Base-by-base conservation (phyloP, 352 stramenopile genomes). In the Thraustochytrium sp. region DNA sequence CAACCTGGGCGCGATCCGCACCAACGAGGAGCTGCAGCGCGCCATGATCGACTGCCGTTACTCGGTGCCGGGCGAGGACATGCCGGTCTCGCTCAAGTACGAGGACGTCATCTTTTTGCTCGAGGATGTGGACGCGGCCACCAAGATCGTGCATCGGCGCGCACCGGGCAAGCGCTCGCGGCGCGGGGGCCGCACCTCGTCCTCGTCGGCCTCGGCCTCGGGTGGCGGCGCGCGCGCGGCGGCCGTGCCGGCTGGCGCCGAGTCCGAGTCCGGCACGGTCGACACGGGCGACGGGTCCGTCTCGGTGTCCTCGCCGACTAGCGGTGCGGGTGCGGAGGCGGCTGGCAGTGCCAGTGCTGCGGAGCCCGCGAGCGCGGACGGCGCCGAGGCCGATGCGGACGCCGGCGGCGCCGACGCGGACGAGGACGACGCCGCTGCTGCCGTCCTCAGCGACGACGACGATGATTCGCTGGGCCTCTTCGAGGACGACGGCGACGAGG, bases 101-200 rank as follows among this genome's bases (percentile, higher is more conserved):
- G 86, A 93, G 72, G 88, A 95, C 76, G 84, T 93, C 38, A 89
- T 95, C 8, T 95, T 94, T 76, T 90, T 95, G 34, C 93, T 95
- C 89, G 74, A 83, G 74, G 74, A 83, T 34, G 51, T 83, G 51
- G 62, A 84, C 55, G 36, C 29, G 34, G 38, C 51, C 37, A 38
- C 49, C 62, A 74, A 76, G n/a, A 51, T 84, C 23, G 44, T 83
- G 2, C 49, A 84, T 8, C 36, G 54, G 36, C 62, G 82, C 48
- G 53, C 51, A 5, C 75, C 29, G 3, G 78, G 62, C 64, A 72
- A 2, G 48, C 16, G 18, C 48, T 23, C 18, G 16, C 48, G 48
- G 48, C 18, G n/a, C 48, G 16, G 48, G 18, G 16, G 48, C n/a
- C 48, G 16, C 23, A 68, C 23, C 59, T 23, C 59, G 59, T 54